phyloP scores from a whole-genome alignment of 1,284 basidiomycete species.

The Ustilago shanxiensis region DNA sequence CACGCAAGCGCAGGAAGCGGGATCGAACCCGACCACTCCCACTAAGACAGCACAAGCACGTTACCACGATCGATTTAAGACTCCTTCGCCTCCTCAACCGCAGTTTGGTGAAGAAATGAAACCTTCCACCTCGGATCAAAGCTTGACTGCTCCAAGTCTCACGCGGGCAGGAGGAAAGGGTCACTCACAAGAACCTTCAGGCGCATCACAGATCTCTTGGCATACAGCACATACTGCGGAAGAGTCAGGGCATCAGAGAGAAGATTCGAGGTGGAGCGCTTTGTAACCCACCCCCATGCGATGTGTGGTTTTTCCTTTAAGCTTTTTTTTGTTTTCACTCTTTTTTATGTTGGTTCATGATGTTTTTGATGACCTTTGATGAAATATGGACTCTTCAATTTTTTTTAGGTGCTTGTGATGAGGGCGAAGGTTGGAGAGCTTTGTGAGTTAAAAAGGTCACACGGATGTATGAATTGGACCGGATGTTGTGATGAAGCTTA shows the following conservation, averaged over 20 bases:
- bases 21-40: slow-evolving; percentile 16
- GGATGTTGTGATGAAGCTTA: too few species aligned
- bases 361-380: not conserved
- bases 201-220: slow-evolving; percentile 35
- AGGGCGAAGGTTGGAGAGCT: too few species aligned
- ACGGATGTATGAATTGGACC: too few species aligned
- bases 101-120: slow-evolving; percentile 1
- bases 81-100: slow-evolving; percentile 19
- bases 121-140: slow-evolving; percentile 14
- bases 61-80: slow-evolving; percentile 49
- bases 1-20: slow-evolving; percentile 1
- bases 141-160: slow-evolving; percentile 9
- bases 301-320: too few species aligned
- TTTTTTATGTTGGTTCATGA: not conserved
- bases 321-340: not conserved
- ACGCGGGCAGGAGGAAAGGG: slow-evolving; percentile 10
- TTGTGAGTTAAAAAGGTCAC: too few species aligned
- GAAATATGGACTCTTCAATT: not conserved
- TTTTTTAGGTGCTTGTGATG: too few species aligned
- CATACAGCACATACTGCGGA: slow-evolving; percentile 34
- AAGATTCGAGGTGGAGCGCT: slow-evolving; percentile 27
- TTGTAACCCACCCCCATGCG: too few species aligned
- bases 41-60: slow-evolving; percentile 24
- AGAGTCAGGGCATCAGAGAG: slow-evolving; percentile 7
- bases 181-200: slow-evolving; percentile 38